Base-by-base conservation (phyloP, 1,139 yeast genomes). In the Yamadazyma songkhlaensis region DNA sequence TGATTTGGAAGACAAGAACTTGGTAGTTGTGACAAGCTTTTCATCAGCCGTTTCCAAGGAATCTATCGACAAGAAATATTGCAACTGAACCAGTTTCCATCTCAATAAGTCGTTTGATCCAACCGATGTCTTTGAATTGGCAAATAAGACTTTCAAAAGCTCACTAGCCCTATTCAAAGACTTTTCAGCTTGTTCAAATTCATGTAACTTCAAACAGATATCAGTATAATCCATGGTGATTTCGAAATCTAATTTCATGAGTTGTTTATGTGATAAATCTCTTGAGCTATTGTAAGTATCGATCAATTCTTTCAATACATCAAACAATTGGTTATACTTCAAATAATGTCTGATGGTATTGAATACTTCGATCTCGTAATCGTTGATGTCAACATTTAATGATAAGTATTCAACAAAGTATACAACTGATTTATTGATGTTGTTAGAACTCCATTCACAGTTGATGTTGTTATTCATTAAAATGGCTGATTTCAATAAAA, bases 1-100 rank as follows among this genome's bases (percentile, higher is more conserved):
- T 2, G 53, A 49, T 36, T 57, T 59, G 9, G 64, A 48, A 13
- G 40, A 31, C n/a, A 67, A 40, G 20, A 59, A 57, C 6, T 46
- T 49, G n/a, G 50, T 34, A 3, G 62, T 43, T 15, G 60, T 55
- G 13, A 41, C 32, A 33, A 55, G 54, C 38, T 57, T 62, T 25
- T 53, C 55, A 9, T 34, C 37, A 1, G 65, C 62, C 22, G 48
- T 43, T 1, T 37, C 31, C 1, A 36, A 14, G 32, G 55, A 55
- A 4, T 46, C 41, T 6, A 41, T 40, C 1, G 37, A 26, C 3
- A 64, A 33, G 23, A 46, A 50, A 30, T 52, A 56, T 13, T 62
- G 56, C 12, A 67, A 49, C 44, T 67, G 74, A 7, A 55, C 38
- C 21, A 69, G 36, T 41, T 67, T 67, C 55, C 62, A 61, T 7